Conservation (phyloP, 2,329 filamentous ascomycete species). For the Amphichorda felina region DNA sequence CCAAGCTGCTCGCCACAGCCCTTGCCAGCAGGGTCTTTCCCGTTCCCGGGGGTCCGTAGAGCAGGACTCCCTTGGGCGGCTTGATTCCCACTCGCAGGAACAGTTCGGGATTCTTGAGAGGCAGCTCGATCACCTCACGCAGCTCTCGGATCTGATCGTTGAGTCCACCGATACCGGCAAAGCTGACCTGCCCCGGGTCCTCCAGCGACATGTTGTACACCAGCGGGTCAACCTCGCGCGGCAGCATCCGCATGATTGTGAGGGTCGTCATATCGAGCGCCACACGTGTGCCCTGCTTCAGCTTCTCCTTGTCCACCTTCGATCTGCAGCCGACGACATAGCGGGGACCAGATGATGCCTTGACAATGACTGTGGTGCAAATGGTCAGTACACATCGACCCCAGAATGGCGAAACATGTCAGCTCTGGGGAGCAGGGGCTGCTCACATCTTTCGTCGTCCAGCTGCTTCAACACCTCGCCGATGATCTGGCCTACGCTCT, state of each 20-base stretch:
- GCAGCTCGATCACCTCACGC: conserved; percentile 93
- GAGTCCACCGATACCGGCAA: conserved; percentile 91
- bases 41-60: conserved; percentile 93
- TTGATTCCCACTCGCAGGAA: conserved; percentile 97
- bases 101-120: conserved; percentile 95
- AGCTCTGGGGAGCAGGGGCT: background rate
- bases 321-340: conserved; percentile 98
- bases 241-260: conserved; percentile 99
- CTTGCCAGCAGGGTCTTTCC: conserved; percentile 92
- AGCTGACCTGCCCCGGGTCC: conserved; percentile 94
- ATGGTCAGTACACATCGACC: background rate
- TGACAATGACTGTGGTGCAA: conserved; percentile 72
- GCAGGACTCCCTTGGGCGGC: conserved; percentile 89
- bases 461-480: conserved; percentile 98
- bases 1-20: conserved; percentile 89
- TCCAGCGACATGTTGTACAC: conserved; percentile 99
- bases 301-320: conserved; percentile 92
- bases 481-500: conserved; percentile 98
- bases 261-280: conserved; percentile 98
- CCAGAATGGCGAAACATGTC: background rate
- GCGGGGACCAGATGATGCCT: conserved; percentile 90
- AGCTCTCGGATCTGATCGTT: conserved; percentile 98
- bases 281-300: conserved; percentile 97
- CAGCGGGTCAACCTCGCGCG: conserved; percentile 92
- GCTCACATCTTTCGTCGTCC: conserved; percentile 92